Base-by-base conservation (phyloP, 2,329 filamentous ascomycete genomes). In the Hawksworthiomyces lignivorus region DNA sequence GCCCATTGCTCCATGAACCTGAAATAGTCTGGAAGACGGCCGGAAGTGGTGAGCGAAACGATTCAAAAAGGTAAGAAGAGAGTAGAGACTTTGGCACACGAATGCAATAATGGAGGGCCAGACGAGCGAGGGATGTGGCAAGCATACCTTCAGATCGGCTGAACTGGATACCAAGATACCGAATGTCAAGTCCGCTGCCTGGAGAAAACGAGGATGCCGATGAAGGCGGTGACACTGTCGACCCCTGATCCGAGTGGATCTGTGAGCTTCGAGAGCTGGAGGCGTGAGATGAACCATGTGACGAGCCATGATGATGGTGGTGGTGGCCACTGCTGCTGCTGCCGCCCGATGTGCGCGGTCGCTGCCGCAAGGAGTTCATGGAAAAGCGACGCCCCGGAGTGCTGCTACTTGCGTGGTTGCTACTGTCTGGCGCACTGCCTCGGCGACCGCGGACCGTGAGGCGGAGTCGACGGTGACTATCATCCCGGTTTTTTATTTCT, bases 101-200 rank as follows among this genome's bases (percentile, higher is more conserved):
- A n/a, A n/a, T n/a, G n/a, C n/a, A n/a, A n/a, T n/a, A n/a, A n/a
- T n/a, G n/a, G n/a, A n/a, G n/a, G n/a, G n/a, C n/a, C n/a, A n/a
- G n/a, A n/a, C n/a, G n/a, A n/a, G n/a, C n/a, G n/a, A n/a, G n/a
- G n/a, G n/a, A n/a, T n/a, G n/a, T n/a, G n/a, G 5, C 18, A 15
- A 40, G 43, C 58, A 54, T 56, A 72, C 70, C 70, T 50, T 68
- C 62, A 21, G 63, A 58, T 32, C 64, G 61, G 31, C 64, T 70
- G 48, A 73, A 73, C 40, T 73, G 69, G 32, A 73, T 63, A 6
- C 65, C 65, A 21, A 73, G 57, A 52, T 72, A 68, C 36, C 66
- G 63, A 36, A 73, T 68, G 44, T 70, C 67, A 14, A 65, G 50
- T 4, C 55, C 48, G 30, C 44, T 53, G 11, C 47, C 49, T 20